Evolutionary conservation across 179 eudicot genomes (phyloP), one percentile per base, ranked within the genome.

Genomic region (Spinacia oleracea): DNA sequence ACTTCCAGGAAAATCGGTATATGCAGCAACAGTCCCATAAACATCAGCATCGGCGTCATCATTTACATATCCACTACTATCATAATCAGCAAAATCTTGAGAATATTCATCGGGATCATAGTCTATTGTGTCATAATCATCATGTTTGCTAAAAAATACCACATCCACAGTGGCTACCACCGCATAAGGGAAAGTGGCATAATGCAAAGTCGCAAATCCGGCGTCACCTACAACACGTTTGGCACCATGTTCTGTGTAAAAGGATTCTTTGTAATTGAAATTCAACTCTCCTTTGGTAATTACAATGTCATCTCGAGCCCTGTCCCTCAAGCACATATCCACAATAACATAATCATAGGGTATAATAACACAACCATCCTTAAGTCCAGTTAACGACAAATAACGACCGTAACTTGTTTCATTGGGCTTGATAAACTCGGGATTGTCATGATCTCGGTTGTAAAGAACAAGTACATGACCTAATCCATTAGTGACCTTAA

Each of bases 21-120:
- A 35, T 62, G 66, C 66, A 62, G 20, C 66, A 62, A 62, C 66
- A 62, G 66, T 62, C 25, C 66, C 66, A 62, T 62, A 62, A 62
- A 62, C 66, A 29, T 62, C 6, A 62, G 11, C 66, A 62, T 2
- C 66, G 12, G 15, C 66, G 35, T 48, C 20, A 1, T 27, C 18
- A 60, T 60, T 62, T 62, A 10, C 66, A 62, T 62, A 62, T 9
- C 35, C 18, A 29, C 34, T 11, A 29, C 16, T 62, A 62, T 27
- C 66, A 62, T 62, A 62, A 62, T 62, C 38, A 62, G 66, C 16
- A 29, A 25, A 62, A 62, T 62, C 66, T 18, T 15, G 6, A 14
- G 2, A 14, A 14, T 53, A 4, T 23, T 9, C 18, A 10, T 14
- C 66, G 16, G 0, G 1, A 10, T 10, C 18, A 62, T 62, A 60